These are phyloP conservation scores for Coniochaeta hoffmannii DNA, from an alignment of 2,329 filamentous ascomycete species.

Conservation along the genomic window DNA sequence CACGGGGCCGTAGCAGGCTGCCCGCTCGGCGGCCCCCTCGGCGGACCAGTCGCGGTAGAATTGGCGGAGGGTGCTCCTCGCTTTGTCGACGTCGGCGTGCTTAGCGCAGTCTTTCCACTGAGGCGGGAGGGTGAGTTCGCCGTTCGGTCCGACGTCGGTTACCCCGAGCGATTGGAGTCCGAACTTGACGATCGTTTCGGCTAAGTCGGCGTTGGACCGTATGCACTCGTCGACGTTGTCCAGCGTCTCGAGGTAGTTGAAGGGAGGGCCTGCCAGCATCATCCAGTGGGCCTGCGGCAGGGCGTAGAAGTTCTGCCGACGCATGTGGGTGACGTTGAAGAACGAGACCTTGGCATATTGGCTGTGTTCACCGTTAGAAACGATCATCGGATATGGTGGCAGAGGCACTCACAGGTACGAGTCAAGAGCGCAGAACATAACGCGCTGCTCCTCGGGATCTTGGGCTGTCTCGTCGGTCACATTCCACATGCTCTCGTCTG, in stretches of 20 bases:
- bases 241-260: constrained; percentile 74
- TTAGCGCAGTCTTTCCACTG: constrained; percentile 68
- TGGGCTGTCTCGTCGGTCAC: constrained; percentile 58
- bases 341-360: constrained; percentile 82
- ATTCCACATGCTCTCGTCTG: constrained; percentile 41
- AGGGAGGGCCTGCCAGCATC: constrained; percentile 72
- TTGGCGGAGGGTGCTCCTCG: constrained; percentile 83
- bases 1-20: constrained; percentile 71
- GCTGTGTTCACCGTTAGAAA: constrained; percentile 32
- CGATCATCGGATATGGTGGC: background rate
- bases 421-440: constrained; percentile 76
- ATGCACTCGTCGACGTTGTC: constrained; percentile 79
- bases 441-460: constrained; percentile 73
- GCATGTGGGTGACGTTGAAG: constrained; percentile 82
- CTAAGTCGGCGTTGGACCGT: constrained; percentile 77
- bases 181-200: constrained; percentile 65
- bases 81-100: constrained; percentile 75
- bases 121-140: constrained; percentile 40
- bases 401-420: constrained; percentile 69
- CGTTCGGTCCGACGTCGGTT: constrained; percentile 15
- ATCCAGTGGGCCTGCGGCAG: constrained; percentile 78
- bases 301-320: constrained; percentile 88
- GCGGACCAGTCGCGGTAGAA: constrained; percentile 92
- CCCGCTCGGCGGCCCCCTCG: constrained; percentile 66
- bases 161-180: constrained; percentile 59